Base-by-base conservation (phyloP, 805 yeast genomes). In the Metschnikowia rubicola region DNA sequence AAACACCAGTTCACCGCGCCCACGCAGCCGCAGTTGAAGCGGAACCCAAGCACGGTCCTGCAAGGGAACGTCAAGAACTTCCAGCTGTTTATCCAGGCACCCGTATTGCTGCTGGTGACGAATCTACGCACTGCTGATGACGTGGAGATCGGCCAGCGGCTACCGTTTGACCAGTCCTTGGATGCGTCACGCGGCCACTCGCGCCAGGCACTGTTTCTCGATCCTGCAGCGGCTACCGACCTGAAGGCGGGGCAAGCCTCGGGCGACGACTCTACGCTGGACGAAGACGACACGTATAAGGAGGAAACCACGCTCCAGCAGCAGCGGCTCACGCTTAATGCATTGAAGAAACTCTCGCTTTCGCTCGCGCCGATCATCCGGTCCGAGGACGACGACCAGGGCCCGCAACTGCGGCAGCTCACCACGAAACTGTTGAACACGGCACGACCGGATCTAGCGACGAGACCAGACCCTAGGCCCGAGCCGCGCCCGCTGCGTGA, bases 71-170 rank as follows among this genome's bases (percentile, higher is more conserved):
- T 51, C 31, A 56, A 68, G 54, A 68, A 73, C 56, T 70, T 71
- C 59, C 77, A 73, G 59, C 65, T 72, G 19, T 71, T 68, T 48
- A 73, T 73, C 44, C 77, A 73, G 57, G 77, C 76, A 1, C 77
- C 77, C 1, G 76, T 71, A 4, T 58, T 73, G 38, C 67, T 72
- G 35, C 62, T 68, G 47, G 66, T 69, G 36, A 50, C 71, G 15
- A 68, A 64, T 41, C 55, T 63, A 37, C 67, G 62, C 32, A 48
- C 47, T n/a, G 56, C 53, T 17, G 68, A 68, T 38, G 68, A 69
- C 30, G 52, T 64, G 6, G 69, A 64, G 41, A 73, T 73, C n/a
- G 77, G 77, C 21, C 67, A 67, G 44, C 70, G 66, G 46, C 53
- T 67, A 19, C 76, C 77, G 7, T 73, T 73, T 44, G 60, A 63